phyloP scores from a whole-genome alignment of 2,329 filamentous ascomycete species.

The Fonsecaea erecta region DNA sequence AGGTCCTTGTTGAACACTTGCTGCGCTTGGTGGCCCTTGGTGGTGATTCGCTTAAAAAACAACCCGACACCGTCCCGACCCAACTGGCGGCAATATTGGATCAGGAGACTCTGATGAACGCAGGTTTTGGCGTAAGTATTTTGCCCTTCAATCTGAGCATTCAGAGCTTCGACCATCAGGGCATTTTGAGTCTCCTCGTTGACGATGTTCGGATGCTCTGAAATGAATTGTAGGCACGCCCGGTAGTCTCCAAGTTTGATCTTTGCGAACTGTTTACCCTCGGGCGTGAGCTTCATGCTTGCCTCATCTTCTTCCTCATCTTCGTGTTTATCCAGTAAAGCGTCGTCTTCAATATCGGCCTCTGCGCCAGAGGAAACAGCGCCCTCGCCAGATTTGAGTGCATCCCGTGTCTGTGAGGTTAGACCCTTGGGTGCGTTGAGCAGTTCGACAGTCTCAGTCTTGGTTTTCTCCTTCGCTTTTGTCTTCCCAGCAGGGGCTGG shows the following conservation, averaged over 20 bases:
- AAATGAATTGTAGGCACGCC: constrained; percentile 74
- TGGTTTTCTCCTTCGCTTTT: constrained; percentile 24
- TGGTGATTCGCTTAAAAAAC: constrained; percentile 97
- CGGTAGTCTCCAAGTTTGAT: constrained; percentile 78
- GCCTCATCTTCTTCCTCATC: constrained; percentile 68
- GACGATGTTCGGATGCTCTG: constrained; percentile 76
- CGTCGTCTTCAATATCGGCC: constrained; percentile 63
- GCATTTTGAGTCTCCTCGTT: constrained; percentile 88
- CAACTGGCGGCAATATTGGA: constrained; percentile 93
- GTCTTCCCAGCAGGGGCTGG: constrained; percentile 44
- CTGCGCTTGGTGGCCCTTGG: constrained; percentile 83
- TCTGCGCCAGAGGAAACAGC: constrained; percentile 63
- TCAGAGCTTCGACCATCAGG: constrained; percentile 88
- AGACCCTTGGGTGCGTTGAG: constrained; percentile 61
- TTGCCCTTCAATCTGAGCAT: constrained; percentile 76
- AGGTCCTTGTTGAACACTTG: constrained; percentile 94
- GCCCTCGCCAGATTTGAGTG: constrained; percentile 46
- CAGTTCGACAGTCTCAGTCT: constrained; percentile 64
- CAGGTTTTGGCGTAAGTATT: constrained; percentile 80
- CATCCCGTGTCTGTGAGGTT: constrained; percentile 42
- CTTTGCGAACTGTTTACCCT: constrained; percentile 79
- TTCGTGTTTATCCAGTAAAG: constrained; percentile 43
- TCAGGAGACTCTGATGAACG: constrained; percentile 87
- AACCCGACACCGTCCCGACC: constrained; percentile 84
- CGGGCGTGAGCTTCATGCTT: constrained; percentile 73